Evolutionary conservation across 2,329 filamentous ascomycete species (phyloP).

Genomic region (Claviceps sp.): DNA sequence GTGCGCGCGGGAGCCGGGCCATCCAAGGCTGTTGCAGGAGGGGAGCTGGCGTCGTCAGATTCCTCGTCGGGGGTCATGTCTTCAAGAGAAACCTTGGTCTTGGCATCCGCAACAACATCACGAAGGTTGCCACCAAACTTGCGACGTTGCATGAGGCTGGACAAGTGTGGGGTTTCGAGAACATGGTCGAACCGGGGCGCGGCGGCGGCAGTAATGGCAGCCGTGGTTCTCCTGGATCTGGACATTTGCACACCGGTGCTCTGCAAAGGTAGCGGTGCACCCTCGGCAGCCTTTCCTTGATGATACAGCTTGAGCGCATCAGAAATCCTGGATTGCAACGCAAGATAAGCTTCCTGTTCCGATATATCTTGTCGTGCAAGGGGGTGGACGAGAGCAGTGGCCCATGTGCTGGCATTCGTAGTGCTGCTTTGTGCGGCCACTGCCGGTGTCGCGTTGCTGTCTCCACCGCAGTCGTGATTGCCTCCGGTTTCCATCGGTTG

Average conservation of each 20-base stretch:
- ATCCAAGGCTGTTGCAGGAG: constrained; percentile 8
- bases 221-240: not conserved
- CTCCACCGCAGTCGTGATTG: constrained; percentile 5
- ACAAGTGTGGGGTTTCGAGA: constrained; percentile 51
- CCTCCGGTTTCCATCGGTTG: constrained; percentile 52
- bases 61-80: constrained; percentile 42
- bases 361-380: constrained; percentile 31
- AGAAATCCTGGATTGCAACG: constrained; percentile 38
- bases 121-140: constrained; percentile 48
- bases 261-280: constrained; percentile 30
- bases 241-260: constrained; percentile 9
- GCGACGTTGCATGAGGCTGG: constrained; percentile 46
- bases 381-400: constrained; percentile 18
- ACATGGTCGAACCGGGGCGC: constrained; percentile 33
- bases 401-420: not conserved
- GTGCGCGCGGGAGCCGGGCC: constrained; percentile 16
- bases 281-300: constrained; percentile 36
- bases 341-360: constrained; percentile 37
- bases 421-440: not conserved
- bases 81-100: constrained; percentile 37
- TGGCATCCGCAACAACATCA: constrained; percentile 45
- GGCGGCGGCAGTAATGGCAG: not conserved
- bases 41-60: constrained; percentile 24
- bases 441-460: constrained; percentile 12
- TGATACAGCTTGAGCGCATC: constrained; percentile 39